Conservation (phyloP, 495 filamentous ascomycete species). For the Hypoxylon fragiforme region DNA sequence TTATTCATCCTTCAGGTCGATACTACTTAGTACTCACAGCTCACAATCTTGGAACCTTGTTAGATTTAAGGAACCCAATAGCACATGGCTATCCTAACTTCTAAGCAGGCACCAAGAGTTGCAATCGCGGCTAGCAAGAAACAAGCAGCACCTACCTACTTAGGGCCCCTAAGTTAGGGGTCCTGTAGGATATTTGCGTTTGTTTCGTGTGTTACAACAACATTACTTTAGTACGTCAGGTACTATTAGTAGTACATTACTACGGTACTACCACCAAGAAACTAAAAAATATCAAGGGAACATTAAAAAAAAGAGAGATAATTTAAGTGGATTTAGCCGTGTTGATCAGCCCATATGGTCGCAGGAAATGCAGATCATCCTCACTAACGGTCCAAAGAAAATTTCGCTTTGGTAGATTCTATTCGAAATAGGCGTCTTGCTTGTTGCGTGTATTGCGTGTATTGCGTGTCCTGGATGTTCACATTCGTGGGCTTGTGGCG, state of each 20-base stretch:
- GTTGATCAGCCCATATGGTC: constrained; percentile 3
- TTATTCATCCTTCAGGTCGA: neutral
- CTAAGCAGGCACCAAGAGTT: too few species aligned
- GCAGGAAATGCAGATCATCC: constrained; percentile 23
- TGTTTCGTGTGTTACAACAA: constrained; percentile 25
- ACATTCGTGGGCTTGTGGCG: constrained; percentile 11
- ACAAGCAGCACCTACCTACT: too few species aligned
- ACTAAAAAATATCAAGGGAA: neutral
- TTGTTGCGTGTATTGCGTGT: constrained; percentile 22
- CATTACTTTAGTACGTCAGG: too few species aligned
- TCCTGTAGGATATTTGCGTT: constrained; percentile 3
- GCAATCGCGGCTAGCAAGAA: too few species aligned
- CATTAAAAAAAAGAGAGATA: constrained; percentile 7
- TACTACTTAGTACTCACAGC: neutral
- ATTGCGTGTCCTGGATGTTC: constrained; percentile 10
- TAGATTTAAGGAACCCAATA: too few species aligned
- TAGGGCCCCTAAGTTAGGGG: too few species aligned
- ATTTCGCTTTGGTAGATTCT: neutral
- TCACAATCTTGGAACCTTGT: too few species aligned
- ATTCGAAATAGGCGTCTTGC: constrained; percentile 13
- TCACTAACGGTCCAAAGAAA: constrained; percentile 11
- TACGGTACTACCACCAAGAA: too few species aligned
- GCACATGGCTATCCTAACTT: too few species aligned
- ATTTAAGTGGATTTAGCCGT: too few species aligned
- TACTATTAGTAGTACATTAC: too few species aligned